Conservation (phyloP, 83 land plant genomes). For the Larix sibirica region DNA sequence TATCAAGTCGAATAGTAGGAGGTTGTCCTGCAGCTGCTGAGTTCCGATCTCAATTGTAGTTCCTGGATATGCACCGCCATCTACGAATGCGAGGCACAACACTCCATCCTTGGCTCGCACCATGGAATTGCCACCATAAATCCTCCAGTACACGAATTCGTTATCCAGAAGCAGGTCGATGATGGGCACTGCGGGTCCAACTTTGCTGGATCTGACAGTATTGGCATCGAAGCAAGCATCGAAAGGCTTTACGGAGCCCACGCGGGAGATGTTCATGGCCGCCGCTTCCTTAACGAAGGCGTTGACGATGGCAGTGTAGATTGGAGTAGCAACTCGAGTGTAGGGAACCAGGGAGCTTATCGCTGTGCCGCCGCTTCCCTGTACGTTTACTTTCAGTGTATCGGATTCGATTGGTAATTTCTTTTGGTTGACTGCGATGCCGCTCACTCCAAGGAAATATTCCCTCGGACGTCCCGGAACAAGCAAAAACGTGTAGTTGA, state of each 20-base stretch:
- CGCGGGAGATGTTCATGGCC: conserved; percentile 16
- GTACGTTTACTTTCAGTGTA: background rate
- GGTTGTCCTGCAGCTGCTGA: conserved; percentile 56
- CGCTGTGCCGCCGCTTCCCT: background rate
- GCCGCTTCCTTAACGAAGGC: conserved; percentile 16
- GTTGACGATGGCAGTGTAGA: conserved; percentile 11
- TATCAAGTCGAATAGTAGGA: conserved; percentile 57
- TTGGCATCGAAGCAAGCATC: conserved; percentile 38
- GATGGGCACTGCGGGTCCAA: conserved; percentile 41
- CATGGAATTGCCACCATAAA: conserved; percentile 42
- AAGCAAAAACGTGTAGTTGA: conserved; percentile 22
- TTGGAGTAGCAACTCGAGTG: conserved; percentile 43
- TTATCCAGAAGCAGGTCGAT: conserved; percentile 53
- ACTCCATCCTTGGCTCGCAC: conserved; percentile 34
- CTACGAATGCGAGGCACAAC: conserved; percentile 54
- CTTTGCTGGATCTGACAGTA: conserved; percentile 6
- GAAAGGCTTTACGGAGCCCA: conserved; percentile 39
- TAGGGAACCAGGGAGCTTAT: conserved; percentile 33
- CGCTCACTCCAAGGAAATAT: conserved; percentile 4
- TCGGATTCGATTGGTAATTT: background rate
- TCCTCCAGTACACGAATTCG: conserved; percentile 47
- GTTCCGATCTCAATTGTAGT: conserved; percentile 38
- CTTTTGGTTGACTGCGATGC: conserved; percentile 4
- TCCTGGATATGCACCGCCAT: conserved; percentile 19
- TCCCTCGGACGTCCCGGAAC: background rate